These are phyloP conservation scores for Corylus heterophylla DNA, from an alignment of 306 rosid species.

Conservation along the genomic window DNA sequence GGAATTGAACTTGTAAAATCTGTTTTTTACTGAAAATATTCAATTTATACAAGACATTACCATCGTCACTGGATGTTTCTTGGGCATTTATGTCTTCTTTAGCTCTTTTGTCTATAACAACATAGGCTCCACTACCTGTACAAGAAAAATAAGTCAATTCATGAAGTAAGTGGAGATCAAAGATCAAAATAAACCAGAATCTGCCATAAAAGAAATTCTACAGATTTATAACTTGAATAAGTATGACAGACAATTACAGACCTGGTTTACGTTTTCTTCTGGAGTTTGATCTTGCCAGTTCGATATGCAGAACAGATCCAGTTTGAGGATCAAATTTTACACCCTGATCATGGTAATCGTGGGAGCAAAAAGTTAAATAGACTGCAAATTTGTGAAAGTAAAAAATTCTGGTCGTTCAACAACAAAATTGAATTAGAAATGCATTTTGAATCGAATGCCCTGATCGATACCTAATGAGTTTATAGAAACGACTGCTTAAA, in stretches of 20 bases:
- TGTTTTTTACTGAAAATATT: neutral
- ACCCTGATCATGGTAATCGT: slow-evolving; percentile 53
- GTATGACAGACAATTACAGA: slow-evolving; percentile 17
- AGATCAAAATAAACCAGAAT: neutral
- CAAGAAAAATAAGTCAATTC: slow-evolving; percentile 21
- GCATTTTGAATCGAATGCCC: neutral
- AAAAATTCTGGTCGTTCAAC: slow-evolving; percentile 16
- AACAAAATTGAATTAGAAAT: slow-evolving; percentile 16
- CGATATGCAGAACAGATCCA: slow-evolving; percentile 80
- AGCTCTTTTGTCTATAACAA: slow-evolving; percentile 85
- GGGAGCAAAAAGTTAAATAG: slow-evolving; percentile 29
- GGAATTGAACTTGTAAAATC: neutral
- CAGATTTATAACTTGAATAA: neutral
- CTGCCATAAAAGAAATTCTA: neutral
- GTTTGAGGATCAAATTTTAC: slow-evolving; percentile 95
- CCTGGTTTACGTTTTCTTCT: slow-evolving; percentile 95
- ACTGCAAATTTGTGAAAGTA: slow-evolving; percentile 17
- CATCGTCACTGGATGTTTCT: slow-evolving; percentile 79
- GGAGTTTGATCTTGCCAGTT: slow-evolving; percentile 92
- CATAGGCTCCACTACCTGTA: slow-evolving; percentile 84
- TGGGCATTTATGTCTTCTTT: slow-evolving; percentile 58
- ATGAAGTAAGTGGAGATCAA: slow-evolving; percentile 24
- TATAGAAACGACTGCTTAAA: neutral
- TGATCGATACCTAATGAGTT: neutral
- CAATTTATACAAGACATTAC: slow-evolving; percentile 37